Percentiles rank a stretch among this genome's conserved stretches.
These are phyloP conservation scores for Saccharomyces pastorianus DNA, from an alignment of 1,139 yeast species.

Conservation along the genomic window DNA sequence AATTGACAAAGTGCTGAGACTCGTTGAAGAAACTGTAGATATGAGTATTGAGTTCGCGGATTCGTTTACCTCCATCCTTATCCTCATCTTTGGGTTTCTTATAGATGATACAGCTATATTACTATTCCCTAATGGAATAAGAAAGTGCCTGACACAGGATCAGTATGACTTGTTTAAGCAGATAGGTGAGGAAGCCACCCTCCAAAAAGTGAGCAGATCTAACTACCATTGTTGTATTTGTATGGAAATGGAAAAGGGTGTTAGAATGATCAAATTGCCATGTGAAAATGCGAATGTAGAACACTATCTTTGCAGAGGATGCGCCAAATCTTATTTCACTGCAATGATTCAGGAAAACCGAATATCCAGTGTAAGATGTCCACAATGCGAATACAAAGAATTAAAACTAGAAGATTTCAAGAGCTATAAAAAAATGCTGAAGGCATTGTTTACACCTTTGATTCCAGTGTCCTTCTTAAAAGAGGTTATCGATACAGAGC, in stretches of 20 bases:
- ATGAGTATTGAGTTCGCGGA: conserved; percentile 30
- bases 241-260: conserved; percentile 46
- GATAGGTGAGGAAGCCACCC: conserved; percentile 24
- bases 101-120: conserved; percentile 28
- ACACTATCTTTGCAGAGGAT: conserved; percentile 48
- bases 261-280: conserved; percentile 36
- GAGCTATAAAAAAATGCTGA: conserved; percentile 30
- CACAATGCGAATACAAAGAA: conserved; percentile 40
- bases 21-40: conserved; percentile 35
- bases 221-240: conserved; percentile 56
- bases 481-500: conserved; percentile 29
- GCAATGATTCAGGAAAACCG: conserved; percentile 45
- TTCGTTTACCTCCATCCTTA: conserved; percentile 36
- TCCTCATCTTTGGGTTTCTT: conserved; percentile 40
- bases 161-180: conserved; percentile 16
- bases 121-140: conserved; percentile 20
- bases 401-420: conserved; percentile 23
- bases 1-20: conserved; percentile 18
- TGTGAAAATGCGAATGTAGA: conserved; percentile 15
- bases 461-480: conserved; percentile 33
- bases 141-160: conserved; percentile 11
- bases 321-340: conserved; percentile 42
- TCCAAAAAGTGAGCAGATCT: conserved; percentile 32
- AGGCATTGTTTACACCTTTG: conserved; percentile 35
- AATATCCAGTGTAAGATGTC: conserved; percentile 51